A percentile compares a stretch with the other conserved stretches of the same genome.
phyloP scores from a whole-genome alignment of 768 basidiomycete species.

The Russula brevipes region DNA sequence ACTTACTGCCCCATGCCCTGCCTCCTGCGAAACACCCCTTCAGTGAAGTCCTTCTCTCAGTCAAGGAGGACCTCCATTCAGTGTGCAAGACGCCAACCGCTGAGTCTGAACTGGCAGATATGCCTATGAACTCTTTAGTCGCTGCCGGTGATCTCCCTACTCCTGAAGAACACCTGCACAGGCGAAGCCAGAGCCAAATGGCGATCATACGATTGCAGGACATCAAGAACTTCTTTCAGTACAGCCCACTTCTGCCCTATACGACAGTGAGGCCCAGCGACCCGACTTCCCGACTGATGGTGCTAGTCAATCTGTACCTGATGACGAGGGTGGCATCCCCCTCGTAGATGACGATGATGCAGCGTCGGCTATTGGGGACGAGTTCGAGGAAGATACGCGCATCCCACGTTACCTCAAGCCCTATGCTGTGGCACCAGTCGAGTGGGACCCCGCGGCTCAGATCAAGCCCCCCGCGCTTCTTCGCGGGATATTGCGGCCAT shows the following conservation, averaged over 20 bases:
- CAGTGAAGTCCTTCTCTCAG: constrained; percentile 7
- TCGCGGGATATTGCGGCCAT: constrained; percentile 84
- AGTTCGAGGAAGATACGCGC: constrained; percentile 37
- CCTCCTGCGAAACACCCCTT: constrained; percentile 6
- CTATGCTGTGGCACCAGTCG: constrained; percentile 66
- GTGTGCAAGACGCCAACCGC: constrained; percentile 1
- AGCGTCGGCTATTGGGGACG: constrained; percentile 33
- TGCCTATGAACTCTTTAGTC: neutral
- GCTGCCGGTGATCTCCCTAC: neutral
- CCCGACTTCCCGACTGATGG: neutral
- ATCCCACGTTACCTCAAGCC: constrained; percentile 50
- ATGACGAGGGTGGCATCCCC: constrained; percentile 25
- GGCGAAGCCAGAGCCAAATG: neutral
- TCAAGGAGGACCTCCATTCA: constrained; percentile 8
- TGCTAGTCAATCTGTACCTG: neutral
- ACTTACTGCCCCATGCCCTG: neutral
- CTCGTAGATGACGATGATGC: constrained; percentile 33
- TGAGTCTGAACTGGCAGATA: neutral
- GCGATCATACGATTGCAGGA: neutral
- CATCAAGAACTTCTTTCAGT: neutral
- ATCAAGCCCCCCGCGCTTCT: constrained; percentile 67
- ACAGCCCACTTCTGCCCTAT: neutral
- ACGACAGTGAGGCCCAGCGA: constrained; percentile 7
- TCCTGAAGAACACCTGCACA: neutral
- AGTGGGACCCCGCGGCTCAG: constrained; percentile 56